Evolutionary conservation across 1,284 basidiomycete species (phyloP).

Genomic region (Cystobasidium sp.): DNA sequence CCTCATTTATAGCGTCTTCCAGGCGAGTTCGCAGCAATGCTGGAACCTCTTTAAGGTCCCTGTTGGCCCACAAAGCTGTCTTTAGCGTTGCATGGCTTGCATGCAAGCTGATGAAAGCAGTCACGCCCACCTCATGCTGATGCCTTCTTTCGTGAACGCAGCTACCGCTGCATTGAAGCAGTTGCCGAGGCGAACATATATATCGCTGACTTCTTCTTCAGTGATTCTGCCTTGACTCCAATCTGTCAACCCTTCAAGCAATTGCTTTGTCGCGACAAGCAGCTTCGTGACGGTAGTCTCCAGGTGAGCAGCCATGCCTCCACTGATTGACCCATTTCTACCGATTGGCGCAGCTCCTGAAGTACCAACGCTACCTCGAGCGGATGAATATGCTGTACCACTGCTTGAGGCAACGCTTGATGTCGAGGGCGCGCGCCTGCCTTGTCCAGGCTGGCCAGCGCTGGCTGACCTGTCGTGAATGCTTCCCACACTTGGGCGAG

Average conservation of each 20-base stretch:
- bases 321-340: not conserved
- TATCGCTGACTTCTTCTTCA: slow-evolving; percentile 88
- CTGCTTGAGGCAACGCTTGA: slow-evolving; percentile 39
- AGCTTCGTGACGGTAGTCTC: slow-evolving; percentile 92
- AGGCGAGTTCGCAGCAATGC: slow-evolving; percentile 85
- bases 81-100: slow-evolving; percentile 1
- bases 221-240: slow-evolving; percentile 79
- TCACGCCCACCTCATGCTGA: slow-evolving; percentile 81
- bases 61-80: slow-evolving; percentile 55
- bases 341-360: not conserved
- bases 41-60: slow-evolving; percentile 86
- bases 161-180: slow-evolving; percentile 93
- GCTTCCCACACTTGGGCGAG: slow-evolving; percentile 2
- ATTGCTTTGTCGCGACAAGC: slow-evolving; percentile 90
- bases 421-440: slow-evolving; percentile 31
- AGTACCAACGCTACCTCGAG: slow-evolving; percentile 21
- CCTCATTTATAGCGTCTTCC: slow-evolving; percentile 77
- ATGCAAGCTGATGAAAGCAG: not conserved
- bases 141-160: slow-evolving; percentile 82
- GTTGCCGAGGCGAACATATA: slow-evolving; percentile 94
- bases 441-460: slow-evolving; percentile 17
- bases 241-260: slow-evolving; percentile 81
- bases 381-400: slow-evolving; percentile 24
- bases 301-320: slow-evolving; percentile 59
- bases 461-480: slow-evolving; percentile 12